phyloP scores from a whole-genome alignment of 2,329 filamentous ascomycete species.

The Penicillium digitatum region DNA sequence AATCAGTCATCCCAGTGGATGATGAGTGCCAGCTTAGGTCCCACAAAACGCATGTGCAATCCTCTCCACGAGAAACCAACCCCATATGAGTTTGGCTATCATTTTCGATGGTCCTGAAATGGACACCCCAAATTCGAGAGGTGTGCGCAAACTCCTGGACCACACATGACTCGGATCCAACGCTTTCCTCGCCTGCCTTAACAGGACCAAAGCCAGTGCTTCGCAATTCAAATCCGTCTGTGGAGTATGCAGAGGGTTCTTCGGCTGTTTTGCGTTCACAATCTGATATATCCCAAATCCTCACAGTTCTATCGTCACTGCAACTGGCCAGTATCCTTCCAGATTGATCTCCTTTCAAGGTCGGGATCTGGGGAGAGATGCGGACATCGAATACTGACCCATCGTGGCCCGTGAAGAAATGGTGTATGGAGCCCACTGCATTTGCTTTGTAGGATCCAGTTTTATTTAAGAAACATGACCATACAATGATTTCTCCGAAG shows the following conservation, averaged over 20 bases:
- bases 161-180: constrained; percentile 49
- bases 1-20: constrained; percentile 12
- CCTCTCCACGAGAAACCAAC: constrained; percentile 79
- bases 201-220: constrained; percentile 62
- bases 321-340: constrained; percentile 77
- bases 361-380: constrained; percentile 59
- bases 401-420: constrained; percentile 68
- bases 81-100: constrained; percentile 37
- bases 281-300: constrained; percentile 78
- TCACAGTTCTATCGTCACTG: constrained; percentile 87
- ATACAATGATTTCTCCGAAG: constrained; percentile 89
- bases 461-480: constrained; percentile 59
- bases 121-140: constrained; percentile 85
- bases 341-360: constrained; percentile 35
- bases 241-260: constrained; percentile 36
- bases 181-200: constrained; percentile 25
- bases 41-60: constrained; percentile 74
- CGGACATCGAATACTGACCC: constrained; percentile 89
- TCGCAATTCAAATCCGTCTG: constrained; percentile 38
- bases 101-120: constrained; percentile 52
- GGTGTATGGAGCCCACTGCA: constrained; percentile 46
- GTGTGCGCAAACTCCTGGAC: constrained; percentile 78
- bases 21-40: constrained; percentile 44
- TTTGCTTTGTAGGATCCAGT: constrained; percentile 9
- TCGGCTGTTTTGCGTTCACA: constrained; percentile 33